Base-by-base conservation (phyloP, 176 grass and related monocot genomes). In the Phoenix dactylifera region DNA sequence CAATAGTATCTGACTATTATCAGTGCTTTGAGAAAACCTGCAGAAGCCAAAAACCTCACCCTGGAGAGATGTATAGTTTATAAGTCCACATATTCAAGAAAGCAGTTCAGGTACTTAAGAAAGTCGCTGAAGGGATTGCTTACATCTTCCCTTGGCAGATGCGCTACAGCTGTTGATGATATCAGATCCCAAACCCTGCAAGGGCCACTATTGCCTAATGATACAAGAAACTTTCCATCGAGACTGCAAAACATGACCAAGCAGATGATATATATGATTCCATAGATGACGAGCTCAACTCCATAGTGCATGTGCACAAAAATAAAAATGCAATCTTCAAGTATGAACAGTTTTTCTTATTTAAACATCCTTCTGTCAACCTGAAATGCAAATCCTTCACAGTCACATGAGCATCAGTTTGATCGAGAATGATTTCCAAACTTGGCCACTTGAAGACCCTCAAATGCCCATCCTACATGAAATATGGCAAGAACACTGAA, bases 1-100 rank as follows among this genome's bases (percentile, higher is more conserved):
- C 64, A 81, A 98, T 39, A 92, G 79, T 24, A 86, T 26, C 35
- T 75, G 79, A 18, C 71, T 73, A 79, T 50, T 66, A 56, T 67
- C 80, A 18, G 53, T 24, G 51, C 54, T 82, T 26, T 9, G 66
- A 44, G 57, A 98, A 72, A 98, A 92, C 56, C 84, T 83, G 65
- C 88, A 98, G 79, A 85, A 98, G 49, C 81, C 61, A 65, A 98
- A 98, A 78, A 83, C 78, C 83, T 98, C 93, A 54, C 88, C 93
- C 93, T 98, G 82, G 12, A 86, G 80, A 57, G 15, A n/a, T 44
- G 72, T 6, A 32, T 57, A 68, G 7, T 63, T 80, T 9, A 77
- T 24, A 77, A 55, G 51, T 63, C 32, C 54, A 67, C 68, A 50
- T 7, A 17, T 64, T 50, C 62, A 51, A 63, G 24, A 15, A 14